A percentile compares a stretch with the other conserved stretches of the same genome.
phyloP scores from a whole-genome alignment of 2,329 filamentous ascomycete species.

The Phialophora chinensis region DNA sequence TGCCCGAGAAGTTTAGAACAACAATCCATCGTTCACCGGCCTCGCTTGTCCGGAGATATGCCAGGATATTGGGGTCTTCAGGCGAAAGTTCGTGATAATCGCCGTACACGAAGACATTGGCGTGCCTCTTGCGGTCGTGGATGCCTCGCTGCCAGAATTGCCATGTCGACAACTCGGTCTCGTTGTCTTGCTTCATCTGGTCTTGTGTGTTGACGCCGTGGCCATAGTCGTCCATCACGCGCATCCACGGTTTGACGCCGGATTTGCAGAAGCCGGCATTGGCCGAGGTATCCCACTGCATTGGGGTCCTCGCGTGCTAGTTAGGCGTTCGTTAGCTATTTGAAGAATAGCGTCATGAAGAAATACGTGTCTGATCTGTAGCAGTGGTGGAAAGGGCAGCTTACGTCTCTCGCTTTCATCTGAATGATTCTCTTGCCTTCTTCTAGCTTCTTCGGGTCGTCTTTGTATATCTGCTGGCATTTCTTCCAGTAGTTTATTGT shows the following conservation, averaged over 20 bases:
- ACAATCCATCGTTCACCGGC: conserved; percentile 35
- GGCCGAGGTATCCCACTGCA: conserved; percentile 37
- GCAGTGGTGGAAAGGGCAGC: too few species aligned
- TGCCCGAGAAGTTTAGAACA: conserved; percentile 40
- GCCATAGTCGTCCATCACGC: conserved; percentile 61
- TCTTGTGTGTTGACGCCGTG: conserved; percentile 62
- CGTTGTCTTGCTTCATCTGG: conserved; percentile 51
- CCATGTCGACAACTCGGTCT: conserved; percentile 35
- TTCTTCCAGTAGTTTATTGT: conserved; percentile 62
- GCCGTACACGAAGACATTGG: conserved; percentile 40
- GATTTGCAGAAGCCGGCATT: conserved; percentile 39
- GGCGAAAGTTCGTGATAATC: conserved; percentile 37
- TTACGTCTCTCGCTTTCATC: conserved; percentile 41
- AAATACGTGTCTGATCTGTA: not conserved
- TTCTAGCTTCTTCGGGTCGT: conserved; percentile 39
- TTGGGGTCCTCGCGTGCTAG: conserved; percentile 42
- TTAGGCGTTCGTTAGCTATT: not conserved
- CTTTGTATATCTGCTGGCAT: conserved; percentile 42
- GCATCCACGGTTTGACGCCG: conserved; percentile 62
- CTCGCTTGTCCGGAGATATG: conserved; percentile 32
- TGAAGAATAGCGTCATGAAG: not conserved
- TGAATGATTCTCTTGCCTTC: conserved; percentile 42
- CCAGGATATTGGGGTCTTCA: conserved; percentile 34
- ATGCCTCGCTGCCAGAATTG: conserved; percentile 41
- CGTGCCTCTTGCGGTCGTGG: conserved; percentile 36